These are phyloP conservation scores for Vigna radiata DNA, from an alignment of 306 rosid species.

Conservation along the genomic window DNA sequence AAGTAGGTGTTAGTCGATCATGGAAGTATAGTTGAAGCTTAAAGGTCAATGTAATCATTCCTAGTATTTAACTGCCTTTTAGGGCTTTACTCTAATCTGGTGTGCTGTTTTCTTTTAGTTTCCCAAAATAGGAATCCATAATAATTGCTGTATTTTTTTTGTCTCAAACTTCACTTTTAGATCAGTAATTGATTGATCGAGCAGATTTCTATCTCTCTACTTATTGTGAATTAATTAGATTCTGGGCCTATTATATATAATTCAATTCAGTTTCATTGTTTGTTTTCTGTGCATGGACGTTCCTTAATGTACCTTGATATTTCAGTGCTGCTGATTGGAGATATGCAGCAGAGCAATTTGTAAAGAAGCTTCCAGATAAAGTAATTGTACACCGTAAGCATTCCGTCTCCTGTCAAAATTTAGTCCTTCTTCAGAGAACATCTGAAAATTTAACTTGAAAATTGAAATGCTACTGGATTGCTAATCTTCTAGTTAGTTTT, in stretches of 20 bases:
- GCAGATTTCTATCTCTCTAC: background rate
- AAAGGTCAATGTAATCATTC: background rate
- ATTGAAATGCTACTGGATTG: background rate
- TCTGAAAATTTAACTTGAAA: constrained; percentile 20
- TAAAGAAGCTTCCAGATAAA: constrained; percentile 77
- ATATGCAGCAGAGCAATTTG: constrained; percentile 82
- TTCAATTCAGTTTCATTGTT: constrained; percentile 11
- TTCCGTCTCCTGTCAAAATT: constrained; percentile 43
- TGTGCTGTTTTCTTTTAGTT: background rate
- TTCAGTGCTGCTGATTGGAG: constrained; percentile 91
- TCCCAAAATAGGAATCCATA: background rate
- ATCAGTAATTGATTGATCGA: background rate
- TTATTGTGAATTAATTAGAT: background rate
- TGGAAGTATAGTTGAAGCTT: background rate
- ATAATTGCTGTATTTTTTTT: background rate
- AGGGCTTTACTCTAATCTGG: background rate
- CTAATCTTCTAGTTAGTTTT: constrained; percentile 19
- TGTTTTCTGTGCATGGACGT: background rate
- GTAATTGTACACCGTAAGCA: constrained; percentile 85
- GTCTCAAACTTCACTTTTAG: background rate
- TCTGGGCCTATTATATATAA: background rate
- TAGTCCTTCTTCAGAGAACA: background rate
- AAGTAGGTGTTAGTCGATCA: background rate
- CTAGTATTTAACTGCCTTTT: background rate
- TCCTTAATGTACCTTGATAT: constrained; percentile 27